Evolutionary conservation across 768 basidiomycete genomes (phyloP).

Genomic region (Leucogyrophana mollusca): DNA sequence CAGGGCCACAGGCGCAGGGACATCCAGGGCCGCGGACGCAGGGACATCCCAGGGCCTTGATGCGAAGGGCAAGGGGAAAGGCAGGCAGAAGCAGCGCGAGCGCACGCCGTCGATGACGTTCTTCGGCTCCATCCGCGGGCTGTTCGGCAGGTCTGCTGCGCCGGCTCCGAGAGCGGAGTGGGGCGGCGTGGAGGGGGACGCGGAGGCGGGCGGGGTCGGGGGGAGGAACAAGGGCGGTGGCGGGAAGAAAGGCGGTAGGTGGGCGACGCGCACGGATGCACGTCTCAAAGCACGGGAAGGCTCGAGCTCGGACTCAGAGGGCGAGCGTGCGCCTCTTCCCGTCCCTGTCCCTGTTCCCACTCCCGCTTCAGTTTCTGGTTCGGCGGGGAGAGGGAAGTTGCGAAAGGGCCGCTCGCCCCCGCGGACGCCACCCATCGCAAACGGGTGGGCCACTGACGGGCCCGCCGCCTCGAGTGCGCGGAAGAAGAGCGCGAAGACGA

Average conservation of each 20-base stretch:
- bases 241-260: conserved; percentile 8
- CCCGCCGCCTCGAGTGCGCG: conserved; percentile 6
- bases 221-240: background rate
- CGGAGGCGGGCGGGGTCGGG: too few species aligned
- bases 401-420: conserved; percentile 8
- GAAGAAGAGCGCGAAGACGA: conserved; percentile 5
- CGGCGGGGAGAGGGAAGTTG: conserved; percentile 8
- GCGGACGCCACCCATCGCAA: background rate
- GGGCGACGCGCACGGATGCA: conserved; percentile 30
- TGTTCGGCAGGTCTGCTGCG: conserved; percentile 18
- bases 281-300: conserved; percentile 8
- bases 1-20: too few species aligned
- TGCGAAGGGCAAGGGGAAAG: background rate
- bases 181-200: too few species aligned
- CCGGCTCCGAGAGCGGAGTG: conserved; percentile 8
- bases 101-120: conserved; percentile 19
- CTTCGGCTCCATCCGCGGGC: conserved; percentile 24
- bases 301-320: conserved; percentile 18
- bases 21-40: too few species aligned
- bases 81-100: conserved; percentile 12
- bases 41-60: too few species aligned
- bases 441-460: conserved; percentile 20
- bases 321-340: background rate
- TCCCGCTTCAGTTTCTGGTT: too few species aligned
- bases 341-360: background rate